Evolutionary conservation across 2,329 filamentous ascomycete genomes (phyloP).

Genomic region (Neurospora sp.): DNA sequence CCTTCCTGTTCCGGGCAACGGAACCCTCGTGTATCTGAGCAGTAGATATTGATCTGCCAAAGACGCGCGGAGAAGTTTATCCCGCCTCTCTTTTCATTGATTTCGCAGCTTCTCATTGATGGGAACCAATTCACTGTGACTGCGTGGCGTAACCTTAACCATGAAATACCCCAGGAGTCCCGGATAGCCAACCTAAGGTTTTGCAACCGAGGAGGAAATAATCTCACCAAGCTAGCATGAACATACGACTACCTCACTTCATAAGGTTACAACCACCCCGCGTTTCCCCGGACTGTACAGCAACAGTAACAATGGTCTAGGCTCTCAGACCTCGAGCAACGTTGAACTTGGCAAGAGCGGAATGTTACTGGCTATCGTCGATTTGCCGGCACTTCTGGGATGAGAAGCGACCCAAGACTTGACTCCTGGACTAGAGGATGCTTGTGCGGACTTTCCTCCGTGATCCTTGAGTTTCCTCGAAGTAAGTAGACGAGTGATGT

Average conservation of each 20-base stretch:
- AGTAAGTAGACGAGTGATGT: background rate
- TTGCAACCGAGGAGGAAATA: background rate
- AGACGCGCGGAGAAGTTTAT: background rate
- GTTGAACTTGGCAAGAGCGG: background rate
- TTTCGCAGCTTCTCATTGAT: background rate
- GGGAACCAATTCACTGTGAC: background rate
- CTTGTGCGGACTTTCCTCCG: background rate
- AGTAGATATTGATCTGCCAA: background rate
- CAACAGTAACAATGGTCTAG: constrained; percentile 2
- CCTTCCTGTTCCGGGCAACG: background rate
- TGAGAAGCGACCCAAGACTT: background rate
- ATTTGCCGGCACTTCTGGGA: background rate
- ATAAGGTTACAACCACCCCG: constrained; percentile 3
- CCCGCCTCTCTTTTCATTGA: background rate
- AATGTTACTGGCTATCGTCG: background rate
- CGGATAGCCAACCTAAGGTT: background rate
- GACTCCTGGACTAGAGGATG: background rate
- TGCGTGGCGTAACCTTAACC: background rate
- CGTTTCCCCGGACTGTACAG: background rate
- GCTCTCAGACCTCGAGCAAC: background rate
- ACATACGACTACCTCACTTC: constrained; percentile 8
- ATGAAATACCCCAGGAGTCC: constrained; percentile 7
- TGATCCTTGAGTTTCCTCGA: no score
- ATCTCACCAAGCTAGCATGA: background rate
- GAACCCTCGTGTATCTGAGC: background rate